Evolutionary conservation across 2,329 filamentous ascomycete species (phyloP), one percentile per base, ranked within the genome.

Genomic region (Helotiales sp.): DNA sequence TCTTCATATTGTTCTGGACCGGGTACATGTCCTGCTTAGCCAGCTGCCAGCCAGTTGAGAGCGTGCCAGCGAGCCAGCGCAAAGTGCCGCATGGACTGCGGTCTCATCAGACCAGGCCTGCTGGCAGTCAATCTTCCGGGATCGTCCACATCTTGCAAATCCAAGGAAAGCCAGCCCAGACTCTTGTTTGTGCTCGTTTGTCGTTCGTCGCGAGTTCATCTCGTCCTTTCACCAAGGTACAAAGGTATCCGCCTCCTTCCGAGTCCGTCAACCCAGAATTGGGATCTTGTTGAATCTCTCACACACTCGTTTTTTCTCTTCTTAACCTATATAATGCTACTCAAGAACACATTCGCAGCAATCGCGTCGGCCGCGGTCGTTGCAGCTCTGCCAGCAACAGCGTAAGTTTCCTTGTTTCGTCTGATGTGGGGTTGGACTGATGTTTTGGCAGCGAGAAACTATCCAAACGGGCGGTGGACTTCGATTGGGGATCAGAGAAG

Each of bases 401-500:
- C 56, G 57, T 59, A 30, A 52, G 52, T 48, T n/a, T 48, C 7
- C 40, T 15, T 13, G 10, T 44, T 44, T 9, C 19, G 22, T 10
- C 3, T 8, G 15, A 25, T 25, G 40, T 6, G 40, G 40, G 40
- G 22, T 3, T 31, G 9, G 38, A 34, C 31, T 56, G 15, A 52
- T 33, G n/a, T 12, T 4, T 38, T 49, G 2, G 24, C 24, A 62
- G 59, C 56, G 53, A 57, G 22, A 52, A 54, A 22, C 36, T 62
- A 29, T 52, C 59, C 8, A 58, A 66, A 54, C 57, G 75, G 36
- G 63, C 64, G 13, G 74, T 74, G 3, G 69, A 65, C 44, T 82
- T 82, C 68, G 66, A 70, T 19, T 83, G 78, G 75, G 78, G 77
- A n/a, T 66, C 68, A 12, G 73, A 77, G 31, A 79, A 77, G 61